Evolutionary conservation across 345 rosid species (phyloP), one percentile per base, ranked within the genome.

Genomic region (Noccaea bulbosa): DNA sequence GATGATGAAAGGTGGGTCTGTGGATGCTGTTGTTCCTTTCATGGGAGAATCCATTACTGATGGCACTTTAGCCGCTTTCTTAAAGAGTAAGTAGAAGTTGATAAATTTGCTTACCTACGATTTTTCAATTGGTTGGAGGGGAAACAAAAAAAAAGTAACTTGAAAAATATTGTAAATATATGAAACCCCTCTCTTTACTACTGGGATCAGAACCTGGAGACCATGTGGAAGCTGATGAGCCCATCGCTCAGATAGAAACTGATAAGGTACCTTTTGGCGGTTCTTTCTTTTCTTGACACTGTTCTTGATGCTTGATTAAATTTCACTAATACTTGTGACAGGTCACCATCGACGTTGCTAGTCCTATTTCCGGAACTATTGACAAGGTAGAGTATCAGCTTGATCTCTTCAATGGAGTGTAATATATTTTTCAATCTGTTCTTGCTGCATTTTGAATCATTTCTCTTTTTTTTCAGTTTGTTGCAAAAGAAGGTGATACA

Each of bases 211-310:
- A 87, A 39, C 97, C 97, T 77, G 98, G 98, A 73, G 98, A 93
- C 24, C 79, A 79, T 32, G 98, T 93, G 4, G 90, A 80, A 81
- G 84, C 64, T 44, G 98, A 93, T 73, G 97, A 93, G 73, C 79
- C 90, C 32, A 90, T 90, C 81, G 97, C 97, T 49, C 97, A 93
- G 70, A 88, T 93, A 53, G 98, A 93, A 76, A 93, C 98, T 2
- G 97, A 93, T 79, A 93, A 93, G 89, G 98, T 93, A 73, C 47
- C n/a, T 10, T 27, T 65, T 6, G 27, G 5, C 3, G 32, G 6
- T 24, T 55, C 53, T 14, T 38, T 38, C 27, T 17, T 34, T 15
- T 12, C 35, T 27, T 6, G 7, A 51, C 35, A 10, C 20, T 24
- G 11, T 27, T 67, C 57, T 62, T 43, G 54, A 46, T 15, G 40